Evolutionary conservation across 2,329 filamentous ascomycete genomes (phyloP), one percentile per base, ranked within the genome.

Genomic region (Xylaria sp.): DNA sequence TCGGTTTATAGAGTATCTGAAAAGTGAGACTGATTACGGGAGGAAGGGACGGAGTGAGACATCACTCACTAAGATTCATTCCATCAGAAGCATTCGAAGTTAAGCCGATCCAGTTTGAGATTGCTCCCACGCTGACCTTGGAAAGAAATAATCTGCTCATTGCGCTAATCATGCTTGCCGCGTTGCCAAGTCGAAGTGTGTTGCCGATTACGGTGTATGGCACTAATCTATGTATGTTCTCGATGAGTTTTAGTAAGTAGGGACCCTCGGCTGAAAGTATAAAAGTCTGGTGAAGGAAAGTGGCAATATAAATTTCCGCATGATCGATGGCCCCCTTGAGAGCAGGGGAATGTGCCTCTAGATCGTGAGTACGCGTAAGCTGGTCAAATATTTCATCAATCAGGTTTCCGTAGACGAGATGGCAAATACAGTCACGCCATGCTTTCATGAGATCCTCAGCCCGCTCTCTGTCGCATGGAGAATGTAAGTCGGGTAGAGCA

Each of bases 101-200:
- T 47, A 93, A 78, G 0, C 93, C 92, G 11, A 94, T 85, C 90
- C 91, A 95, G 77, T 94, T 94, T 4, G 92, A 93, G 59, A 95
- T 80, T 7, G 89, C 89, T 1, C 88, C 89, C 4, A 95, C 83
- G 71, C 91, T 92, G 65, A 94, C 82, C 80, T 96, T 96, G n/a
- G 92, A 89, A 14, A 96, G 84, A 17, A 94, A 84, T 17, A 95
- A 81, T 61, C 85, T 86, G 77, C 92, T 85, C 85, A 95, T 90
- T 66, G 86, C 92, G 74, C 86, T 92, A 64, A 95, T 90, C 92
- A 96, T 94, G 21, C 89, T 92, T 0, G 92, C 92, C 0, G 92
- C 92, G 76, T 95, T 96, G 5, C 92, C 91, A 14, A 94, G 85
- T 48, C 89, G 88, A 3, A 96, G 81, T 0, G 92, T 93, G 77